A percentile compares a stretch with the other conserved stretches of the same genome.
phyloP scores from a whole-genome alignment of 2,329 filamentous ascomycete genomes.

The Penicillium polonicum region DNA sequence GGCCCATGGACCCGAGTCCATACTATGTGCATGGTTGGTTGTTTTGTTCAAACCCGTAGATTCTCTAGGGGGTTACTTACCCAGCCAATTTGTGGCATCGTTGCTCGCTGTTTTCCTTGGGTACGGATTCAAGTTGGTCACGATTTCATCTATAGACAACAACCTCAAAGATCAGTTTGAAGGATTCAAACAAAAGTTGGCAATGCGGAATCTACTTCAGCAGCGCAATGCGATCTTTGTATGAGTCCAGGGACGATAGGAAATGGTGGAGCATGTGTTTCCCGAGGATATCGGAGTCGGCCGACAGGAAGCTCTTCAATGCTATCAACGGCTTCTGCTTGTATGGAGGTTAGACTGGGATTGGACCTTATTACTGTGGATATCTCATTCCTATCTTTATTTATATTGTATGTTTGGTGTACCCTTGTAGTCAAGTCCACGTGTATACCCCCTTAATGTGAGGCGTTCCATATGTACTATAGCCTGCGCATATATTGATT shows the following conservation, averaged over 20 bases:
- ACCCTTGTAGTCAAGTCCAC: neutral
- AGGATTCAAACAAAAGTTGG: neutral
- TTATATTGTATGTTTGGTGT: neutral
- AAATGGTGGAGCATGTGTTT: slow-evolving; percentile 18
- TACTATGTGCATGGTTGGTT: slow-evolving; percentile 27
- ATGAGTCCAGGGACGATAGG: slow-evolving; percentile 6
- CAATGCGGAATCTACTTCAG: neutral
- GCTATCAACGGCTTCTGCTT: neutral
- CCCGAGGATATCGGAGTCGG: slow-evolving; percentile 28
- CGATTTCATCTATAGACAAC: neutral
- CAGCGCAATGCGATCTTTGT: neutral
- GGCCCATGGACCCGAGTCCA: slow-evolving; percentile 48
- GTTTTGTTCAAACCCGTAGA: neutral
- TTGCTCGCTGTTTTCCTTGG: slow-evolving; percentile 3
- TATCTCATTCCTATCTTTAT: neutral
- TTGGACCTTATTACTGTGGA: neutral
- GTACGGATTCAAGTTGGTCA: neutral
- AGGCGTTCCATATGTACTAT: neutral
- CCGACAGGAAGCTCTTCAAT: slow-evolving; percentile 17
- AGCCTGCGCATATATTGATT: neutral
- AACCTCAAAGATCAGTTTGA: too few relatives aligned
- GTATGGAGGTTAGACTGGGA: neutral
- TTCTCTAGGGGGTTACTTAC: slow-evolving; percentile 19
- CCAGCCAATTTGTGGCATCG: slow-evolving; percentile 40
- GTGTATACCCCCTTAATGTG: neutral